phyloP scores from a whole-genome alignment of 768 basidiomycete genomes.

The Tremella mesenterica region DNA sequence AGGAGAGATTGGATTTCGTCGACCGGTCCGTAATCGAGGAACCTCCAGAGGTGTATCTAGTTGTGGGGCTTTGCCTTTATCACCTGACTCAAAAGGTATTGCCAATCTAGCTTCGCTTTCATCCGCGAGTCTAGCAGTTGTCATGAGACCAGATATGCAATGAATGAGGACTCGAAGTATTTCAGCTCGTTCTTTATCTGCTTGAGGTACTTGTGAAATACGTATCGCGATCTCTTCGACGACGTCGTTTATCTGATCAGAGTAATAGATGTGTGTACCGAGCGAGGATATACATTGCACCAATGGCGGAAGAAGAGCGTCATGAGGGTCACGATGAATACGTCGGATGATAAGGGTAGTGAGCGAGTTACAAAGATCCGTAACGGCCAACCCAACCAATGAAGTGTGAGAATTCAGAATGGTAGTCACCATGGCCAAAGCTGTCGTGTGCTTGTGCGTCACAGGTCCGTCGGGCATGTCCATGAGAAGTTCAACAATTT shows the following conservation, averaged over 20 bases:
- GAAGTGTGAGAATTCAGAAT: conserved; percentile 66
- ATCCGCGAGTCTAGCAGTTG: conserved; percentile 22
- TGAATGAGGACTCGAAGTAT: conserved; percentile 29
- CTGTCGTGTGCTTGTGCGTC: conserved; percentile 49
- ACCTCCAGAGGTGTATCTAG: conserved; percentile 12
- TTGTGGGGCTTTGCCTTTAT: conserved; percentile 26
- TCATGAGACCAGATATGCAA: conserved; percentile 31
- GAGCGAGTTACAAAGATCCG: conserved; percentile 74
- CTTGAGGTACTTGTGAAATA: conserved; percentile 57
- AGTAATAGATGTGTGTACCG: conserved; percentile 86
- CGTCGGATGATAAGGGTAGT: conserved; percentile 65
- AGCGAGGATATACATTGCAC: conserved; percentile 73
- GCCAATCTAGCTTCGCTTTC: conserved; percentile 3
- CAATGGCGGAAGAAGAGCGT: conserved; percentile 58
- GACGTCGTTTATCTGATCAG: conserved; percentile 90
- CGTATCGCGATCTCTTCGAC: conserved; percentile 72
- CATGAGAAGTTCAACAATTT: conserved; percentile 67
- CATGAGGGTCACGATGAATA: conserved; percentile 55
- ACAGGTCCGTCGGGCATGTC: conserved; percentile 45
- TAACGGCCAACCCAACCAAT: conserved; percentile 80
- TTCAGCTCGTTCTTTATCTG: conserved; percentile 26
- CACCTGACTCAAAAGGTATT: background rate
- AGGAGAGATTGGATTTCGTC: conserved; percentile 53
- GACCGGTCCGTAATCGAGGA: conserved; percentile 3
- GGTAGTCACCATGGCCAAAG: conserved; percentile 69